Conservation (phyloP, 2,329 filamentous ascomycete genomes). For the Macrophomina tecta region DNA sequence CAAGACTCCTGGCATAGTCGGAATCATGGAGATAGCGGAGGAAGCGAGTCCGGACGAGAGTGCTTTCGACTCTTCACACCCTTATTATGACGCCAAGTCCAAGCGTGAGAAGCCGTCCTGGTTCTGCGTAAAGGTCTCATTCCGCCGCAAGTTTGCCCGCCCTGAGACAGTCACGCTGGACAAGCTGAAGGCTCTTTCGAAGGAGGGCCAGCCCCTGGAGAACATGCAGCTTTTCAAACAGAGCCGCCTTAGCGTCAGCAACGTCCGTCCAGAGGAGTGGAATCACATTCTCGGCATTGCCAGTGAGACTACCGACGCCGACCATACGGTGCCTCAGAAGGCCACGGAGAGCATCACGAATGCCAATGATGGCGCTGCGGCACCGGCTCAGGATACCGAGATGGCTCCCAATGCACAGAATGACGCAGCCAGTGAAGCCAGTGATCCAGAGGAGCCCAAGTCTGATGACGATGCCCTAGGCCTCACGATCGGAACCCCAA, state of each 20-base stretch:
- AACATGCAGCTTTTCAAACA: conserved; percentile 85
- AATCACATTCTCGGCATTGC: conserved; percentile 62
- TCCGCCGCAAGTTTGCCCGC: conserved; percentile 76
- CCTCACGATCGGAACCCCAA: conserved; percentile 24
- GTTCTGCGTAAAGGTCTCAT: conserved; percentile 88
- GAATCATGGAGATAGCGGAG: conserved; percentile 85
- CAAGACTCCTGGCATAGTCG: conserved; percentile 85
- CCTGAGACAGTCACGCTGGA: conserved; percentile 69
- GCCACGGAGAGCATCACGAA: conserved; percentile 7
- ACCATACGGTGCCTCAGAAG: not conserved
- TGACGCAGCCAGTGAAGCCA: conserved; percentile 14
- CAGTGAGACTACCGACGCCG: conserved; percentile 12
- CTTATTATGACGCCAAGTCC: conserved; percentile 85
- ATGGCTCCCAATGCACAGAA: not conserved
- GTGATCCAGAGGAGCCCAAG: conserved; percentile 19
- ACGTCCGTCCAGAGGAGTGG: conserved; percentile 70
- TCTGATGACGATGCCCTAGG: conserved; percentile 22
- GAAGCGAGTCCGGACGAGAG: conserved; percentile 82
- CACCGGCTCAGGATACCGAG: not conserved
- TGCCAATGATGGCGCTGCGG: not conserved
- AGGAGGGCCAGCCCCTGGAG: conserved; percentile 63
- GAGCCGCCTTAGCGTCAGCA: conserved; percentile 80
- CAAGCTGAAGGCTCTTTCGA: conserved; percentile 70
- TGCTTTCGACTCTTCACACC: conserved; percentile 72
- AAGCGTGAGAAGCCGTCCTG: conserved; percentile 75